Evolutionary conservation across 2,329 filamentous ascomycete species (phyloP).

Genomic region (Aspergillus sojae): DNA sequence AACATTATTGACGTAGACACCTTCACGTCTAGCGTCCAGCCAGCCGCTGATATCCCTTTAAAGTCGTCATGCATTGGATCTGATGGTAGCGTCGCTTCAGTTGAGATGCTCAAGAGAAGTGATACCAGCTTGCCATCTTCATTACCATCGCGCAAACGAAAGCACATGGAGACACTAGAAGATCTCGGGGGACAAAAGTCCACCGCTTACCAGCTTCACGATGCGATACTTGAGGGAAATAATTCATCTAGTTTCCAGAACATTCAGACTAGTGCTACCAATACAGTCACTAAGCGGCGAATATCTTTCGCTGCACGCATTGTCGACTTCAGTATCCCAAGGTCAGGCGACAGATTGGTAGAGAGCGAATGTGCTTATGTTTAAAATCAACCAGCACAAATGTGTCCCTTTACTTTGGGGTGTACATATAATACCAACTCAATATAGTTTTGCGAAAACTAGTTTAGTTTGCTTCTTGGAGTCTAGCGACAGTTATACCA

Average conservation of each 20-base stretch:
- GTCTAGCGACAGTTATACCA: background rate
- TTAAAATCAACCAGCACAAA: background rate
- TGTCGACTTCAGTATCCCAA: slow-evolving; percentile 40
- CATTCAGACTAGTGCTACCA: background rate
- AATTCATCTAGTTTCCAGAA: slow-evolving; percentile 5
- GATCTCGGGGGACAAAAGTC: slow-evolving; percentile 30
- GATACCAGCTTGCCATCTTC: slow-evolving; percentile 14
- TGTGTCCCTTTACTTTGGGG: background rate
- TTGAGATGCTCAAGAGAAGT: slow-evolving; percentile 18
- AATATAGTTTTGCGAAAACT: background rate
- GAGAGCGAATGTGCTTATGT: slow-evolving; percentile 12
- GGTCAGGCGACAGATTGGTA: slow-evolving; percentile 29
- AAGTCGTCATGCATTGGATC: slow-evolving; percentile 27
- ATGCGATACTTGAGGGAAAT: slow-evolving; percentile 7
- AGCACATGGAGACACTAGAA: slow-evolving; percentile 22
- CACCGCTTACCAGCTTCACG: slow-evolving; percentile 9
- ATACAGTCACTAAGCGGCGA: slow-evolving; percentile 18
- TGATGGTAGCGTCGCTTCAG: slow-evolving; percentile 31
- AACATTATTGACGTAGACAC: slow-evolving; percentile 52
- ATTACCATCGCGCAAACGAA: slow-evolving; percentile 29
- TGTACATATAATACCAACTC: background rate
- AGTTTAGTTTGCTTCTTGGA: background rate
- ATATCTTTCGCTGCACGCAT: slow-evolving; percentile 41
- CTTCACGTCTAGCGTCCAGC: slow-evolving; percentile 20
- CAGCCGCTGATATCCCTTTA: slow-evolving; percentile 22